Conservation (phyloP, 148 eudicot genomes). For the Vaccinium corymbosum region DNA sequence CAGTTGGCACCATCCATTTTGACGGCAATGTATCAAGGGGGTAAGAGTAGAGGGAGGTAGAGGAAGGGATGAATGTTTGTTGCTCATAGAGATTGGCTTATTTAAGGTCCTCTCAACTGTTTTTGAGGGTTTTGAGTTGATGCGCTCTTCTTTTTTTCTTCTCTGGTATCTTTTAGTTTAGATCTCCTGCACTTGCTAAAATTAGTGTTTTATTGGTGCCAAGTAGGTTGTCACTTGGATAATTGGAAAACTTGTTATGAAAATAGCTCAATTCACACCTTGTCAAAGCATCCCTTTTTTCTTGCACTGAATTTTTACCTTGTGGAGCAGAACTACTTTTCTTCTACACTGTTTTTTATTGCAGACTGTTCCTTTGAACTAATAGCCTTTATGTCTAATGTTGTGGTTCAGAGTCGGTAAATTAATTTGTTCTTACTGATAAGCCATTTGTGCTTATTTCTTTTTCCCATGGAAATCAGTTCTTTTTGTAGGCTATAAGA, state of each 20-base stretch:
- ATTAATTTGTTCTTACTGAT: neutral
- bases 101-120: neutral
- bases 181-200: neutral
- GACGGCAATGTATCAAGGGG: neutral
- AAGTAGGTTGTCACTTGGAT: neutral
- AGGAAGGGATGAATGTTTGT: neutral
- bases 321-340: neutral
- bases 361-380: neutral
- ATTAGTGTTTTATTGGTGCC: neutral
- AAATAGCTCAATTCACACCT: neutral
- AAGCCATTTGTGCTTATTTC: too few species aligned
- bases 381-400: neutral
- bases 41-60: constrained; percentile 2
- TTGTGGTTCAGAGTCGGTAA: neutral
- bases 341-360: neutral
- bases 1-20: neutral
- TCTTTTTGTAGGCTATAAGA: neutral
- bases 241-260: neutral
- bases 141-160: neutral
- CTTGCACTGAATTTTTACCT: neutral
- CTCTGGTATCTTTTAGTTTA: neutral
- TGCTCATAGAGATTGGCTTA: neutral
- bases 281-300: neutral
- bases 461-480: neutral
- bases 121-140: neutral